Evolutionary conservation across 129 eudicot genomes (phyloP), one percentile per base, ranked within the genome.

Genomic region (Lactuca saligna): DNA sequence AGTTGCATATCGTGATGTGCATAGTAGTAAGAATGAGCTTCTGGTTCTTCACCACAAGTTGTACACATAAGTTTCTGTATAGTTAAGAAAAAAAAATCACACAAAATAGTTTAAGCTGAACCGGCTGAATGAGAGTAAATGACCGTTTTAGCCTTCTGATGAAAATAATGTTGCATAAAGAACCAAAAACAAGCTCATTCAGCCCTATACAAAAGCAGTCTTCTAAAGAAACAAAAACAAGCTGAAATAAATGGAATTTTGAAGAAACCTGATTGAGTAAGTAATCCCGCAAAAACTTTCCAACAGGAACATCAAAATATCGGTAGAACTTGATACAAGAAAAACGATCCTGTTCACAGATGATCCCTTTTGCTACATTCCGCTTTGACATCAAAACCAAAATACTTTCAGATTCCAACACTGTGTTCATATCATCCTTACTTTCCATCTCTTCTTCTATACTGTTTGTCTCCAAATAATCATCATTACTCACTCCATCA

Each of bases 1-100:
- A 91, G 96, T 69, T 88, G 94, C 87, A 82, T 91, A 49, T 82
- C 81, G 44, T 86, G 88, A 84, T 91, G 97, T 20, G 90, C 94
- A 71, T 91, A 91, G 78, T 85, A 91, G 72, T 77, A 83, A 57
- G 74, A 61, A 82, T 91, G 97, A 79, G 81, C 87, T 77, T 88
- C 91, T 54, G 96, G 91, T 48, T 80, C 81, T 68, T 81, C 88
- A 71, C 75, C 75, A 75, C 97, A 88, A 5, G 84, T 75, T 79
- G 80, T 78, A 74, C 97, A 91, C 4, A 39, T 72, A 33, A 88
- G 84, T 25, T 66, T 80, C 97, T 91, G 88, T 80, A 70, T 29
- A 60, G 13, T 9, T 66, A 12, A 57, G 11, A 57, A 14, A 17
- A 6, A 8, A 70, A 65, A 75, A 38, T 33, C 15, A 54, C 31